phyloP scores from a whole-genome alignment of 768 basidiomycete species.

The Hypholoma sublateritium region DNA sequence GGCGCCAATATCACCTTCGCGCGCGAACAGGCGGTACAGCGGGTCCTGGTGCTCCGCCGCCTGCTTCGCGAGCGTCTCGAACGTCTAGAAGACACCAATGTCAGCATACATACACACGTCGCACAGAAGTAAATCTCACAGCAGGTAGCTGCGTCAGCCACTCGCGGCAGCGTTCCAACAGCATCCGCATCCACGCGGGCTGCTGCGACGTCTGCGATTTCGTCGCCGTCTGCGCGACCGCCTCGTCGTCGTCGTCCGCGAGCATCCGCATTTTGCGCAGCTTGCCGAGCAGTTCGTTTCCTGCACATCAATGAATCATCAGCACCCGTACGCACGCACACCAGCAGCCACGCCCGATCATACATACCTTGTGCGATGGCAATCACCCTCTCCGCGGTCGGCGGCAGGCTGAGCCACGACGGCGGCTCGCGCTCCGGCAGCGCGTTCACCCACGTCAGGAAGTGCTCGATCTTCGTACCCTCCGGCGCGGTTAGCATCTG shows the following conservation, averaged over 20 bases:
- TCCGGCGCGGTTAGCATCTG: slow-evolving; percentile 76
- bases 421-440: slow-evolving; percentile 94
- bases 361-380: slow-evolving; percentile 83
- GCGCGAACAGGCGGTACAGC: slow-evolving; percentile 82
- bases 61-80: slow-evolving; percentile 65
- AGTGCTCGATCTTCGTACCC: slow-evolving; percentile 90
- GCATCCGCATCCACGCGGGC: slow-evolving; percentile 92
- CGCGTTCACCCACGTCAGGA: slow-evolving; percentile 84
- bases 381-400: slow-evolving; percentile 89
- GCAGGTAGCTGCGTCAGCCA: slow-evolving; percentile 79
- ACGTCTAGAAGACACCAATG: slow-evolving; percentile 40
- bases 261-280: slow-evolving; percentile 92
- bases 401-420: slow-evolving; percentile 91
- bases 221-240: slow-evolving; percentile 49
- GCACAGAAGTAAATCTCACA: slow-evolving; percentile 40
- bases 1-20: slow-evolving; percentile 81
- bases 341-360: neutral
- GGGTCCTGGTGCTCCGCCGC: slow-evolving; percentile 77
- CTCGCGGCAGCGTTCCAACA: slow-evolving; percentile 79
- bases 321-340: neutral
- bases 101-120: slow-evolving; percentile 2
- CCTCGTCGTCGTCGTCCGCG: slow-evolving; percentile 86
- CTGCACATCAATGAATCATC: slow-evolving; percentile 35
- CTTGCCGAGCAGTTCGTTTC: slow-evolving; percentile 79
- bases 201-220: slow-evolving; percentile 71